Evolutionary conservation across 208 protist species (phyloP), one percentile per base, ranked within the genome.

Genomic region (Leishmania arabica): DNA sequence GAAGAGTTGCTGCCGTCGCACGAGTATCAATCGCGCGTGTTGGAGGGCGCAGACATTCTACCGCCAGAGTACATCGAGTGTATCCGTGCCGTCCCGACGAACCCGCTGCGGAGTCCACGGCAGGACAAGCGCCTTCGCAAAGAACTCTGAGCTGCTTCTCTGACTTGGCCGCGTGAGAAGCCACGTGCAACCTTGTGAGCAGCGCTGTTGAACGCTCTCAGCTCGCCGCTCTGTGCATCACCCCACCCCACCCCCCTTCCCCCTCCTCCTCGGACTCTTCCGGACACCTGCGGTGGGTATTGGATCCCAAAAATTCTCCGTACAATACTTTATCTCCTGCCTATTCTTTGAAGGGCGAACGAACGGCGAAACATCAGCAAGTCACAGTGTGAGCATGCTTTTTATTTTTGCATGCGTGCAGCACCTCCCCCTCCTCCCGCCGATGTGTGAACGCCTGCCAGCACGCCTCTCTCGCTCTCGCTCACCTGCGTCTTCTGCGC

Each of bases 21-120:
- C 42, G 89, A 92, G 84, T 92, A 92, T 78, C 74, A 88, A 27
- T 56, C 80, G 2, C 83, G 89, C 19, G 89, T 92, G 47, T 78
- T 92, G 42, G 89, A 92, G 66, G 89, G 89, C 19, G 62, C 68
- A 0, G 86, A 92, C 40, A 88, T 89, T 54, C 65, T 92, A 2
- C 89, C 89, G 3, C 65, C 72, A 34, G 89, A 80, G 62, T 92
- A 92, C 84, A 83, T 87, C 19, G 75, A 87, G 37, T 81, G 73
- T 21, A 90, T 92, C 47, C 84, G 85, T 27, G 64, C 53, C 3
- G 87, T 78, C 0, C 81, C 79, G 6, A 87, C 82, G 0, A 88
- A 92, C 78, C 80, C 84, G 45, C 78, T 86, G 37, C 86, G 82
- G 66, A 92, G 89, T 56, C 89, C 89, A 17, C 86, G 89, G 8